Evolutionary conservation across 495 filamentous ascomycete species (phyloP), one percentile per base, ranked within the genome.

Genomic region (Penicillium fimorum): DNA sequence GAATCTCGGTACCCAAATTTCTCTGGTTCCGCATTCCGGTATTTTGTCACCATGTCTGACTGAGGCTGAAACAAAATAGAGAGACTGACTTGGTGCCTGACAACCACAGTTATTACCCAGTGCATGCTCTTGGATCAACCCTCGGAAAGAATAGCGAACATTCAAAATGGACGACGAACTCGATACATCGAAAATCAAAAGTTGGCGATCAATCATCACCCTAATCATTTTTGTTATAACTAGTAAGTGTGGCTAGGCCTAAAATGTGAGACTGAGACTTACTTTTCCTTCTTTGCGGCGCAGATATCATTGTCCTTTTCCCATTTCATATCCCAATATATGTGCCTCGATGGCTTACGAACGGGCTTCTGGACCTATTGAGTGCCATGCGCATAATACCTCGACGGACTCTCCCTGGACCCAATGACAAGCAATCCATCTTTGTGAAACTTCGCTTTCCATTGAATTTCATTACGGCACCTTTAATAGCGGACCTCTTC

Each of bases 401-500:
- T 5, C 76, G 71, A 5, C 71, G 76, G 54, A 18, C 50, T 22
- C 53, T 37, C 45, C 18, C 57, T 33, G 50, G 47, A 45, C n/a
- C 30, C 30, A 35, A 53, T 20, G 40, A 46, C 1, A 48, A 60
- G 18, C 30, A 33, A 25, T 50, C 43, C 35, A 5, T 40, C 1
- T 80, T 78, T 37, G 75, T 82, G 10, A 65, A 71, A 57, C 55
- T 84, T 22, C 53, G 63, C 5, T 78, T 87, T 29, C 82, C 84
- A n/a, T 70, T 88, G 68, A 86, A 87, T 62, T 85, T 87, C 53
- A 71, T 87, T 4, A 88, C 85, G 0, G 83, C 81, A 0, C 85
- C 85, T 0, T 66, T 88, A 24, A 80, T 85, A 56, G 84, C 80
- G 13, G 84, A 86, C 57, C 78, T 88, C 33, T 87, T 88, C 56